Conservation (phyloP, 2,329 filamentous ascomycete species). For the Aspergillus novoparasiticus region DNA sequence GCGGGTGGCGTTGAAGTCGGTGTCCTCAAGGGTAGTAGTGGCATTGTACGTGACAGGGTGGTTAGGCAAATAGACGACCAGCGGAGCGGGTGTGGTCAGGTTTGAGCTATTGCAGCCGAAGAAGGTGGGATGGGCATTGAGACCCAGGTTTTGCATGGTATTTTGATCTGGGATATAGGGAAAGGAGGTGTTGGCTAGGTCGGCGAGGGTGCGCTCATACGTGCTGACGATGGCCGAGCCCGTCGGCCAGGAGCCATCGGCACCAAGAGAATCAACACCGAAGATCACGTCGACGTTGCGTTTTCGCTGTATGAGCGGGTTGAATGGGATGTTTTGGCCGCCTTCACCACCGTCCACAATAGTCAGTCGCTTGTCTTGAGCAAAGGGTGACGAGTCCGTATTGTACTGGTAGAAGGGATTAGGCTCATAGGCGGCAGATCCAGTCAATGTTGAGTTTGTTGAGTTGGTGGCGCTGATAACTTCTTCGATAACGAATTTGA, state of each 20-base stretch:
- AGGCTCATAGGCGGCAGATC: no score
- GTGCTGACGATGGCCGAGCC: conserved; percentile 73
- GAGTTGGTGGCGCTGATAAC: no score
- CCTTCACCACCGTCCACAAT: conserved; percentile 75
- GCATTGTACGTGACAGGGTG: conserved; percentile 24
- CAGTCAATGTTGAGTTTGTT: no score
- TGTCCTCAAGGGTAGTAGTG: no score
- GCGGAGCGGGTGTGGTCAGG: conserved; percentile 58
- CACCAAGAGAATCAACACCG: conserved; percentile 72
- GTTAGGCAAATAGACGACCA: conserved; percentile 86
- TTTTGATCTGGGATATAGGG: conserved; percentile 69
- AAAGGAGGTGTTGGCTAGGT: conserved; percentile 62
- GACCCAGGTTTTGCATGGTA: conserved; percentile 72
- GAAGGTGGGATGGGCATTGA: conserved; percentile 73
- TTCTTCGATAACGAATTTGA: no score
- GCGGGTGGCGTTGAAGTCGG: no score
- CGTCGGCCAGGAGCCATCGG: conserved; percentile 72
- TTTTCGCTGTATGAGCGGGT: conserved; percentile 70
- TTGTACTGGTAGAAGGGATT: no score
- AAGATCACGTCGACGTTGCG: conserved; percentile 76
- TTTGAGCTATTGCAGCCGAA: conserved; percentile 74
- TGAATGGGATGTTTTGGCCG: conserved; percentile 72
- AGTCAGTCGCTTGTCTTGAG: no score
- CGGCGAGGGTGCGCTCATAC: conserved; percentile 62
- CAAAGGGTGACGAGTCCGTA: no score